Conservation (phyloP, 108 stramenopile species). For the Cylindrotheca closterium region DNA sequence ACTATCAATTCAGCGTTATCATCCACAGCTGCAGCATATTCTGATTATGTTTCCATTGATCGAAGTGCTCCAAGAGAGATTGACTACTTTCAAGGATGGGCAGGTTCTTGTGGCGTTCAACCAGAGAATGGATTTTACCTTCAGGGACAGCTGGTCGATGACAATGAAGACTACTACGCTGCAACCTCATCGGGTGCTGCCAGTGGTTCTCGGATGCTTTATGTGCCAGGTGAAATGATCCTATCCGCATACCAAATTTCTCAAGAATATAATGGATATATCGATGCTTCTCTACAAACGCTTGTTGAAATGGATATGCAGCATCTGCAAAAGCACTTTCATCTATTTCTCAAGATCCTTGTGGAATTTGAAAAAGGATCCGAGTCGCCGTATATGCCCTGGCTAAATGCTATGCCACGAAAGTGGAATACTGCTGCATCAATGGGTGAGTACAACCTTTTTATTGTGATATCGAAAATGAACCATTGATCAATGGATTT, state of each 20-base stretch:
- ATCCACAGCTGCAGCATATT: too few species aligned
- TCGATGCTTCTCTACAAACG: constrained; percentile 2
- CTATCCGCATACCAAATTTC: constrained; percentile 20
- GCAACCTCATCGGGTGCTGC: constrained; percentile 15
- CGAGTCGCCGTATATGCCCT: constrained; percentile 48
- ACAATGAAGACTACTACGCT: constrained; percentile 11
- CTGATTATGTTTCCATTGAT: constrained; percentile 15
- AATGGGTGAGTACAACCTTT: constrained; percentile 26
- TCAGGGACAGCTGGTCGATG: neutral
- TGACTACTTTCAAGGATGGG: constrained; percentile 23
- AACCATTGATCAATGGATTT: too few species aligned
- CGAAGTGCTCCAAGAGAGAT: constrained; percentile 16
- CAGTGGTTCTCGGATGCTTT: constrained; percentile 15
- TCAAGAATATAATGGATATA: constrained; percentile 15
- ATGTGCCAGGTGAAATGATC: constrained; percentile 25
- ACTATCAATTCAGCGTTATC: too few species aligned
- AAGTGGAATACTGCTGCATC: constrained; percentile 42
- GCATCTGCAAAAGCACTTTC: constrained; percentile 16
- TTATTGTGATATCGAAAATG: too few species aligned
- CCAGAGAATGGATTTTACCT: constrained; percentile 18
- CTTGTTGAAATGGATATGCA: constrained; percentile 1
- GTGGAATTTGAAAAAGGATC: constrained; percentile 50
- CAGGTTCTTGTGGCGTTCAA: constrained; percentile 18
- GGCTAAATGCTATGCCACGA: constrained; percentile 49
- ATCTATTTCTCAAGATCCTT: constrained; percentile 53